Percentiles rank a stretch among this genome's conserved stretches.
Evolutionary conservation across 1,284 basidiomycete genomes (phyloP).

Genomic region (Vanrija sp.): DNA sequence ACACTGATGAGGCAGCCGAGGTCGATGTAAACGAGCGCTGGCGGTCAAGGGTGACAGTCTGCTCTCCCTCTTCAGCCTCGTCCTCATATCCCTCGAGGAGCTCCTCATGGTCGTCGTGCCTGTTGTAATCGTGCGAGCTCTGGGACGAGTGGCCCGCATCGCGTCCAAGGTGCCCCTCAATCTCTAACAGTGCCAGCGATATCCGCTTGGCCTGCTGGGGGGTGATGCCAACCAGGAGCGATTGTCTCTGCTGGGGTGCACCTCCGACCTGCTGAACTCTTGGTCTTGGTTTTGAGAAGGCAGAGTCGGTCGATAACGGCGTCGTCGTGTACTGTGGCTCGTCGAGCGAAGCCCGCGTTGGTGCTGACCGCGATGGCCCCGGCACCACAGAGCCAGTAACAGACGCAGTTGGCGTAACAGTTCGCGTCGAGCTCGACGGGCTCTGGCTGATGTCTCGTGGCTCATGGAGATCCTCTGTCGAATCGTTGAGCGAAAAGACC

Average conservation of each 20-base stretch:
- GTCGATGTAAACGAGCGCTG: constrained; percentile 5
- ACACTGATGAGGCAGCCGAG: constrained; percentile 19
- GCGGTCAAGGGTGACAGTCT: constrained; percentile 2
- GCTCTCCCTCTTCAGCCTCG: not conserved
- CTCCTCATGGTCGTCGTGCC: constrained; percentile 24
- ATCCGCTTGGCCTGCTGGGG: constrained; percentile 41
- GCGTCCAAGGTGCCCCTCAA: constrained; percentile 26
- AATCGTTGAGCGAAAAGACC: too few relatives aligned
- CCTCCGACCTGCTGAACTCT: not conserved
- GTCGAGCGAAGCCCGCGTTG: not conserved
- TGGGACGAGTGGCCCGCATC: not conserved
- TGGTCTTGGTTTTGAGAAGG: not conserved
- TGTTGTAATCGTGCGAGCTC: too few relatives aligned
- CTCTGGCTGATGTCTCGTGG: not conserved
- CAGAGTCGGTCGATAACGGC: not conserved
- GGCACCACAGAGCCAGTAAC: too few relatives aligned
- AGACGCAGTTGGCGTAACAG: not conserved
- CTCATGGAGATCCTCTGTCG: not conserved
- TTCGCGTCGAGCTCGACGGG: not conserved
- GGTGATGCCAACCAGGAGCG: constrained; percentile 30
- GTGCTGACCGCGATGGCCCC: not conserved
- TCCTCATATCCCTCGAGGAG: constrained; percentile 20
- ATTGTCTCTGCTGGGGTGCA: constrained; percentile 24
- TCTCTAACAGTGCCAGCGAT: constrained; percentile 39
- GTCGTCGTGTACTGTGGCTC: not conserved